Evolutionary conservation across 306 rosid genomes (phyloP), one percentile per base, ranked within the genome.

Genomic region (Casuarina cunninghamiana): DNA sequence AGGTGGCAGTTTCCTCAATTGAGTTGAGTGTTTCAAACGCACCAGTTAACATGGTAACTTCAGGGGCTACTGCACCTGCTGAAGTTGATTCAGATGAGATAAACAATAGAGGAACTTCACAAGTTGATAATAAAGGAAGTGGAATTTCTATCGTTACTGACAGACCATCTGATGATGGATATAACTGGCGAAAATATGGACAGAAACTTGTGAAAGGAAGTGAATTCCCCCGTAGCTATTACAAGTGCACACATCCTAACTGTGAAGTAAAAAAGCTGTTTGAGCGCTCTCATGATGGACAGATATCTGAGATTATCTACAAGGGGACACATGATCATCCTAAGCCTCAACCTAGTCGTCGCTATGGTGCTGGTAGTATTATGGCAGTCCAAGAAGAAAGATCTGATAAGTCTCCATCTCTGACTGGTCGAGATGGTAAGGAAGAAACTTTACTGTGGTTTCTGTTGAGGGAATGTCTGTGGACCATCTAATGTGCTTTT

Each of bases 221-320:
- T 84, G 98, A 95, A 86, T 95, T 92, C 79, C 98, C 98, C 0
- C 97, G 98, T 80, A 95, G 98, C 88, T 95, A 95, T 85, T 95
- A 95, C 89, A 95, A 95, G 83, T 95, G 98, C 68, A 95, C 97
- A 16, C 96, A 95, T 82, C 98, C 99, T 42, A 89, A 88, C 83
- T 95, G 99, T 85, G 99, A 95, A 88, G 99, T 95, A 87, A 95
- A 95, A 81, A 95, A 95, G 79, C 89, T 95, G 39, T 95, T 95
- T 69, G 97, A 95, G 87, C 96, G 97, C 71, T 87, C 96, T 76
- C 90, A 91, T 79, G 97, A 95, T 32, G 99, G 99, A 69, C 99
- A 91, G 81, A 95, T 95, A 82, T 88, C 91, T 16, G 99, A 95
- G 90, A 93, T 95, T 76, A 80, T 95, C 83, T 95, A 95, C 88